Conservation (phyloP, 2,329 filamentous ascomycete genomes). For the Talaromyces albobiverticillius region DNA sequence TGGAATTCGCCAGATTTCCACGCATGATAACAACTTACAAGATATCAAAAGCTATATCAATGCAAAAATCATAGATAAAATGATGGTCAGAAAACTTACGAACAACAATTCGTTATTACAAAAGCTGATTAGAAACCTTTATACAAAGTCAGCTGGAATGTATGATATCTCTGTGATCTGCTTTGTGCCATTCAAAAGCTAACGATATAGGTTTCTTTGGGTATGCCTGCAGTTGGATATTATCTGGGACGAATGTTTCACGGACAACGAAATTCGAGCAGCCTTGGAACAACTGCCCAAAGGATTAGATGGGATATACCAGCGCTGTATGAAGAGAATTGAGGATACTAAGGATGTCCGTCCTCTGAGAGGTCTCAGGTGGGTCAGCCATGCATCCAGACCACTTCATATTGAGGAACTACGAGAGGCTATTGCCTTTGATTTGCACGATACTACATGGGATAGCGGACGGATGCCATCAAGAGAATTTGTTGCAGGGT, state of each 20-base stretch:
- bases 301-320: slow-evolving; percentile 22
- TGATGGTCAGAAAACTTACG: slow-evolving; percentile 18
- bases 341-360: slow-evolving; percentile 4
- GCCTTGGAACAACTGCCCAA: slow-evolving; percentile 19
- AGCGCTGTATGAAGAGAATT: slow-evolving; percentile 20
- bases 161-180: not conserved
- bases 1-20: slow-evolving; percentile 20
- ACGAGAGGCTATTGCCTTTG: slow-evolving; percentile 21
- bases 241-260: slow-evolving; percentile 21
- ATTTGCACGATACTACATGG: slow-evolving; percentile 18
- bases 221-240: slow-evolving; percentile 23
- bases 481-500: slow-evolving; percentile 18
- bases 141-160: slow-evolving; percentile 4
- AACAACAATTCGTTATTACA: slow-evolving; percentile 13
- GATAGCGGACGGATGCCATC: slow-evolving; percentile 17
- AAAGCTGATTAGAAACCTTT: slow-evolving; percentile 2
- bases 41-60: slow-evolving; percentile 22
- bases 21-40: slow-evolving; percentile 16
- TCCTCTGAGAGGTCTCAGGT: slow-evolving; percentile 19
- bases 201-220: slow-evolving; percentile 21
- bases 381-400: slow-evolving; percentile 21
- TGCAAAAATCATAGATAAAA: slow-evolving; percentile 19
- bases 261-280: slow-evolving; percentile 19
- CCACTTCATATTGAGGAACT: slow-evolving; percentile 23
- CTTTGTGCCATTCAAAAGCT: not conserved